Base-by-base conservation (phyloP, 2,329 filamentous ascomycete genomes). In the Whalleya microplaca region DNA sequence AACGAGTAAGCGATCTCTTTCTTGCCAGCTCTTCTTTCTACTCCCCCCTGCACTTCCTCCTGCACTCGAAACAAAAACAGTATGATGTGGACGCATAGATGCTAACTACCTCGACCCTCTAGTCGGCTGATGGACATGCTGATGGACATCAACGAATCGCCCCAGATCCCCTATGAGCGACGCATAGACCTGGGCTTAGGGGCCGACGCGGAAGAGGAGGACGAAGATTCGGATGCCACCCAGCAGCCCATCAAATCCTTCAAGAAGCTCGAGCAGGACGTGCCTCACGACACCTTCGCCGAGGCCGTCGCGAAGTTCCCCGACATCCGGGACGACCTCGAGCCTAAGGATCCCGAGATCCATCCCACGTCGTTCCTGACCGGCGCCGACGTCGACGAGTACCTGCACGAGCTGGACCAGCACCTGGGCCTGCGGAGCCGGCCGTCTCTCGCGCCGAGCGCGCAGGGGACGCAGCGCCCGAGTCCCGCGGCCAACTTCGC, bases 61-160 rank as follows among this genome's bases (percentile, higher is more conserved):
- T 9, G 20, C n/a, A 40, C 40, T 18, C 21, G 19, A 12, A 27
- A 37, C 6, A 19, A 45, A 16, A 16, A 21, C 4, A 48, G 20
- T 10, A 18, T 43, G 6, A 21, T n/a, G n/a, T 29, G 21, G 43
- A 23, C 37, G 29, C 29, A 50, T 43, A 47, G 21, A 48, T 42
- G 47, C 53, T 48, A 27, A 37, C 52, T 6, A 29, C 18, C 21
- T 29, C 48, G 10, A 67, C 45, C 67, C 48, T 27, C 18, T 45
- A 97, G 93, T 73, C 92, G 93, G 73, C 78, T 98, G 32, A 84
- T 97, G 51, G 94, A 98, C 66, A 78, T 97, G 10, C 84, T 98
- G 32, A 82, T 96, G 59, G 93, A 97, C 69, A 84, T 97, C 76
- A 99, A 99, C 76, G 86, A 90, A 49, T 90, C 86, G 43, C 80